phyloP scores from a whole-genome alignment of 345 rosid genomes.

The Orychophragmus violaceus region DNA sequence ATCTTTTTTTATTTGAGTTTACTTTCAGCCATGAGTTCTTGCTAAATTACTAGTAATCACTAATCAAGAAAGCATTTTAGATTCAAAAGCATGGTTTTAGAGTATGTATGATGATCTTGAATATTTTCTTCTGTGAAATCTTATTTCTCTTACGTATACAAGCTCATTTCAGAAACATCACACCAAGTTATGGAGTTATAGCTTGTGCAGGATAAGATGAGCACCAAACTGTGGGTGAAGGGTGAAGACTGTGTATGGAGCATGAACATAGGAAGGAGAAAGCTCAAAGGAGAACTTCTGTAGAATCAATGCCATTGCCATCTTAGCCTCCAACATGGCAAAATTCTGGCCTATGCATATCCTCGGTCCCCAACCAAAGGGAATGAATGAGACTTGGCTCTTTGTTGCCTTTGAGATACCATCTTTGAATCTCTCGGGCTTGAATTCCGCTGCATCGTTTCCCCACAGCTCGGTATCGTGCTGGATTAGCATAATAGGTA shows the following conservation, averaged over 20 bases:
- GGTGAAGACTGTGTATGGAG: background rate
- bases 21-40: too few species aligned
- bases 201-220: background rate
- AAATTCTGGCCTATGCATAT: background rate
- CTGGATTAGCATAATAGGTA: slow-evolving; percentile 34
- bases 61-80: background rate
- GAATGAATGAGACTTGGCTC: background rate
- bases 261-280: background rate
- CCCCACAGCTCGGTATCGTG: slow-evolving; percentile 42
- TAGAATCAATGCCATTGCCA: slow-evolving; percentile 6
- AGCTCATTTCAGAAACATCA: background rate
- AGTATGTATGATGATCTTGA: background rate
- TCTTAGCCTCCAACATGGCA: slow-evolving; percentile 36
- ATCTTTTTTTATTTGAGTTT: too few species aligned
- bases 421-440: background rate
- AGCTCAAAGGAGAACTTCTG: background rate
- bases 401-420: background rate
- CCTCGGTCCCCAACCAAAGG: background rate
- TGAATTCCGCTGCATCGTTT: slow-evolving; percentile 33
- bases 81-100: background rate
- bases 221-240: background rate
- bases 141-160: background rate
- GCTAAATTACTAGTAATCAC: too few species aligned
- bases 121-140: too few species aligned
- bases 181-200: background rate